Base-by-base conservation (phyloP, 1,284 basidiomycete genomes). In the Ceratobasidium papillatum region DNA sequence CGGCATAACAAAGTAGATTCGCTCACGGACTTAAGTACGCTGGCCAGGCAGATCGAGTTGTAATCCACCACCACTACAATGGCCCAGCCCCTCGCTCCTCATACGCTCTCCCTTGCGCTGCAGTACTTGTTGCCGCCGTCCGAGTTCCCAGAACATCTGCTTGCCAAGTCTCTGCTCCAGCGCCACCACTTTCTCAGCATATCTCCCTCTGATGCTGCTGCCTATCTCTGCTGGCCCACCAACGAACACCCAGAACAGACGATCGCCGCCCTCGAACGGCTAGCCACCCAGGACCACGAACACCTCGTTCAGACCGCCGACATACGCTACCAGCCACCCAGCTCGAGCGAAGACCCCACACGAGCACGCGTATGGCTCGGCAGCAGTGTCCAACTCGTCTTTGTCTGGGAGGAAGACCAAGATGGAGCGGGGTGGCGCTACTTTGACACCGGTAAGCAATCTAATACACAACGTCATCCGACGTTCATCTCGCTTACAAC, bases 41-140 rank as follows among this genome's bases (percentile, higher is more conserved):
- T n/a, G 36, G 51, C 65, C 36, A 41, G 9, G 27, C 43, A 34
- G 49, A 51, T 54, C 41, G 17, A 45, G 11, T 63, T 63, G 41
- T 22, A 14, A n/a, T 19, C 27, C 34, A 36, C 63, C 54, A 54
- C 41, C 56, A 47, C 72, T 45, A 11, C 56, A 38, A 59, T 59
- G 56, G 56, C 56, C n/a, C 56, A 59, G 36, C 72, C 75, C 19
- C 58, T 77, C 43, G 73, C 76, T 12, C 22, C 52, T 12, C 75
- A 77, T 43, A 54, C 76, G n/a, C 52, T 77, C 51, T 68, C 63
- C 14, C 75, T 77, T 14, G 71, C 59, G 32, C 62, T 77, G 3
- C 76, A 77, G 64, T 77, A 77, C 54, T 54, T 76, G 14, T 52
- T 77, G 7, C 76, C 76, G 14, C 76, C 76, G 47, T 64, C 74